Evolutionary conservation across 1,139 yeast species (phyloP).

Genomic region (Diutina siamensis): DNA sequence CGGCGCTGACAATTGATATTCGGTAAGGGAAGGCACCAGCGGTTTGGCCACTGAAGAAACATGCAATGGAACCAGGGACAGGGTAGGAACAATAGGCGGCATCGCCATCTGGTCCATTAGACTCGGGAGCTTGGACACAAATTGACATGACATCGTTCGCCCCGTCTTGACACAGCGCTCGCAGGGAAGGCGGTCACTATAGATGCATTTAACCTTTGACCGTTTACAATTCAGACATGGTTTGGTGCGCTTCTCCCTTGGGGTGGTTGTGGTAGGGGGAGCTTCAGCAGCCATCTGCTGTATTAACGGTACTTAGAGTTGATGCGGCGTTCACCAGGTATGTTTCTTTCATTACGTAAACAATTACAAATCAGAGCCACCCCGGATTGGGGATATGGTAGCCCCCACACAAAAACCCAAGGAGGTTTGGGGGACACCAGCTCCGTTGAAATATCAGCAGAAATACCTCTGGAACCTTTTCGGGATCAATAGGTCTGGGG

Average conservation of each 20-base stretch:
- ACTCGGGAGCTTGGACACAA: constrained; percentile 40
- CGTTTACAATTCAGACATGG: constrained; percentile 57
- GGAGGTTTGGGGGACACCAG: neutral
- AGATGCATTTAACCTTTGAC: constrained; percentile 53
- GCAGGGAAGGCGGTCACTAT: constrained; percentile 39
- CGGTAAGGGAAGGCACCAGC: neutral
- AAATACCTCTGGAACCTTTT: neutral
- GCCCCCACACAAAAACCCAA: neutral
- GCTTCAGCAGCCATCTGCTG: neutral
- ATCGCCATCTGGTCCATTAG: constrained; percentile 18
- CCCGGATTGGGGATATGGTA: neutral
- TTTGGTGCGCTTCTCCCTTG: constrained; percentile 35
- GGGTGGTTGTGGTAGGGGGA: neutral
- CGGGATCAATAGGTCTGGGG: neutral
- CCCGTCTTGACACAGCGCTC: constrained; percentile 43
- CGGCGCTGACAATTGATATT: neutral
- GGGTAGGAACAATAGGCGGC: neutral
- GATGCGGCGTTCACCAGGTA: no score
- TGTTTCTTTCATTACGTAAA: no score
- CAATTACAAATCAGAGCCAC: neutral
- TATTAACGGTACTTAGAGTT: neutral
- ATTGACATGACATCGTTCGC: constrained; percentile 38
- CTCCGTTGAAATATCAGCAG: neutral
- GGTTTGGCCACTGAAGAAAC: neutral
- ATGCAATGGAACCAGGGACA: neutral